Evolutionary conservation across 441 rosid species (phyloP).

Genomic region (Pelargonium cotyledonis): DNA sequence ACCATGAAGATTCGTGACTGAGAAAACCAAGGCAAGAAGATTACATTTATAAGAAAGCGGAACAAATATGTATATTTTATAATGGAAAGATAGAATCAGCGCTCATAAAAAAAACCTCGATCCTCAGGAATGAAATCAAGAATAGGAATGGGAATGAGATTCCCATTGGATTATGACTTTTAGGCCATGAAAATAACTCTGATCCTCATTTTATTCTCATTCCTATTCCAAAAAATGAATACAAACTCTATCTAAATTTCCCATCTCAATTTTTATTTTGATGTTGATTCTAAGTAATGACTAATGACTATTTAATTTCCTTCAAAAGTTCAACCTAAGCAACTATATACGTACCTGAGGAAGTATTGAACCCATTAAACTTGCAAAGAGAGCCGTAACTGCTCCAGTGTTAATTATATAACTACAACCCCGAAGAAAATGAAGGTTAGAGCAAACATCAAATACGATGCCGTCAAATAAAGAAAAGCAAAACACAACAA

Average conservation of each 20-base stretch:
- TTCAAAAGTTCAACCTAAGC: not conserved
- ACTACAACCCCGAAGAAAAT: constrained; percentile 29
- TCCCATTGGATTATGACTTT: no score
- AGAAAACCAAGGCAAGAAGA: not conserved
- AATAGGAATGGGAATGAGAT: not conserved
- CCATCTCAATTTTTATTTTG: no score
- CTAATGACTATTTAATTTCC: not conserved
- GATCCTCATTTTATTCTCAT: no score
- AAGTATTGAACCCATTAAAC: constrained; percentile 74
- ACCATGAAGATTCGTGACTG: constrained; percentile 89
- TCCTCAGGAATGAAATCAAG: not conserved
- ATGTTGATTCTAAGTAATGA: no score
- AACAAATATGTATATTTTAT: not conserved
- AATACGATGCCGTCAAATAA: not conserved
- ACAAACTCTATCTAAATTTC: no score
- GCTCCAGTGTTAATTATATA: constrained; percentile 72
- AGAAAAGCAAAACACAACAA: constrained; percentile 1
- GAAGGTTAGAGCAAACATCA: constrained; percentile 1
- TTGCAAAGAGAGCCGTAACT: constrained; percentile 71
- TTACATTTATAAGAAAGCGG: not conserved
- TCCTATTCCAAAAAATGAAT: not conserved
- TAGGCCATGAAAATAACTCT: no score
- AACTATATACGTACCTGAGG: constrained; percentile 50
- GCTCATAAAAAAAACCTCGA: not conserved
- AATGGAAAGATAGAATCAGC: not conserved